phyloP scores from a whole-genome alignment of 768 basidiomycete species.

The Paxillus rubicundulus region DNA sequence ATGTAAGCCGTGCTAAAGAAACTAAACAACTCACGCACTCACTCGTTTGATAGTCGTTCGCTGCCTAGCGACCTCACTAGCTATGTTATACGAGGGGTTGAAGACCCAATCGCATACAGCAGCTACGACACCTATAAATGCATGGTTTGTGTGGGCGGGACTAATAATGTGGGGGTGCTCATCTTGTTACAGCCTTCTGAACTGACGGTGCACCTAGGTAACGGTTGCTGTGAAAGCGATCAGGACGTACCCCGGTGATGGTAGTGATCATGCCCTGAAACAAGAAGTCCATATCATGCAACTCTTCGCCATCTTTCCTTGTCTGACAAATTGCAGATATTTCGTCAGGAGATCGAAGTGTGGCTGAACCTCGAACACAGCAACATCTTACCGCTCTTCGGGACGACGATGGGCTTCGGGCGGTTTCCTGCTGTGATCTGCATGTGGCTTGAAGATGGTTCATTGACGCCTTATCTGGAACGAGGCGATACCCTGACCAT shows the following conservation, averaged over 20 bases:
- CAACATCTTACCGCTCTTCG: slow-evolving; percentile 32
- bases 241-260: not conserved
- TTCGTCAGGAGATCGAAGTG: slow-evolving; percentile 30
- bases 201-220: not conserved
- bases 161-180: too few relatives aligned
- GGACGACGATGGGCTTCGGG: slow-evolving; percentile 28
- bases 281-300: too few relatives aligned
- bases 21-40: too few relatives aligned
- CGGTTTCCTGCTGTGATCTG: slow-evolving; percentile 32
- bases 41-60: too few relatives aligned
- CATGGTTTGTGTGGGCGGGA: too few relatives aligned
- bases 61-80: slow-evolving; percentile 11
- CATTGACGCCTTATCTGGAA: slow-evolving; percentile 24
- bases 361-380: slow-evolving; percentile 31
- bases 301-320: too few relatives aligned
- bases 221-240: slow-evolving; percentile 18
- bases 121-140: too few relatives aligned
- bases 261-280: too few relatives aligned
- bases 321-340: slow-evolving; percentile 3
- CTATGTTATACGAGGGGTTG: not conserved
- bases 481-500: slow-evolving; percentile 10
- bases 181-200: too few relatives aligned
- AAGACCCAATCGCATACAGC: not conserved
- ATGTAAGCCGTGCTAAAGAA: too few relatives aligned
- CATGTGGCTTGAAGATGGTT: slow-evolving; percentile 32